Evolutionary conservation across 2,329 filamentous ascomycete species (phyloP), one percentile per base, ranked within the genome.

Genomic region (Fusarium globosum): DNA sequence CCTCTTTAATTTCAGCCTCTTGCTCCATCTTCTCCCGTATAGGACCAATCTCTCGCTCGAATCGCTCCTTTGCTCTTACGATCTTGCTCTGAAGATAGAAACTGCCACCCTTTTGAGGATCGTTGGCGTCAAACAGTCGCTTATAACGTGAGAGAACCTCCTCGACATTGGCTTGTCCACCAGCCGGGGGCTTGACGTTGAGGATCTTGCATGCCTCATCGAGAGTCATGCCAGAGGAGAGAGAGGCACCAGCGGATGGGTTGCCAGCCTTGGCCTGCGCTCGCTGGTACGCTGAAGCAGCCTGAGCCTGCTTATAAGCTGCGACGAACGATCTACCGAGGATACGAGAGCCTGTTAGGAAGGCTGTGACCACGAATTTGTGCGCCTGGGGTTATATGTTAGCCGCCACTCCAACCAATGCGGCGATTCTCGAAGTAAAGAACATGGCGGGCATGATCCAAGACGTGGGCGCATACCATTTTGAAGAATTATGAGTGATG

Each of bases 51-150:
- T 99, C 96, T 78, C 92, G 88, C 86, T 98, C 96, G 84, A 99
- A 93, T 73, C 96, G 88, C 85, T 99, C 96, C 78, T 96, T 90
- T 66, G 96, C 96, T 71, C 96, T 88, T 77, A 98, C 85, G 62
- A 99, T 91, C 86, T 99, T 99, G 88, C 96, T 98, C 85, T 99
- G 96, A 55, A 99, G 88, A 83, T 99, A 99, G 84, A 99, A 99
- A 79, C 95, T 98, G 60, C 96, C 96, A 41, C 96, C 96, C 80
- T 97, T 97, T 83, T 97, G 88, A 16, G 96, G 96, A 74, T 99
- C 94, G 85, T 99, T 99, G 77, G 90, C 86, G 83, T 99, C 96
- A 81, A 98, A 99, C 53, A 99, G 86, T 74, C 92, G 91, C 89
- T 98, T 98, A 88, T 98, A 99, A 61, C 95, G 89, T 77, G 93